Base-by-base conservation (phyloP, 345 rosid species). In the Rhodamnia argentea region DNA sequence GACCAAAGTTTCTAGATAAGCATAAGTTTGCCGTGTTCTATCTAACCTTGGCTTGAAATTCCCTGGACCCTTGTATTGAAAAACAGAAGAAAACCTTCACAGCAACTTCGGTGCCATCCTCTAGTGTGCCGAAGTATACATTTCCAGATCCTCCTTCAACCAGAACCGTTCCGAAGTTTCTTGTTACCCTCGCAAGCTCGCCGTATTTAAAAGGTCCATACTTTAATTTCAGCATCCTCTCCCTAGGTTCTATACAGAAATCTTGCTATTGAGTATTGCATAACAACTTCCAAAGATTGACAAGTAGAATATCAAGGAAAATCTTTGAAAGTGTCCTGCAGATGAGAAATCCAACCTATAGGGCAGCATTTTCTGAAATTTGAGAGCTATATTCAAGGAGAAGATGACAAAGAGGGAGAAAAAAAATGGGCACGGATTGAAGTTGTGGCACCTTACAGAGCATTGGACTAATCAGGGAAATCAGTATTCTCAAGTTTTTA, bases 121-220 rank as follows among this genome's bases (percentile, higher is more conserved):
- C 64, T 18, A 88, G 83, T 22, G 27, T 12, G 29, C 89, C 86
- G 6, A 83, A 53, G 54, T 83, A 88, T 44, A 83, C 87, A 7
- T 58, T 83, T 76, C 87, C 89, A 14, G 86, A 85, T 50, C 84
- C 86, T 64, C 89, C 89, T 57, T 59, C 82, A 8, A 87, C 88
- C 29, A 88, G 85, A 58, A 32, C 86, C 27, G 7, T 86, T 29
- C 26, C 83, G 4, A 88, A 86, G 51, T 88, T 86, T 24, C 84
- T 60, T 0, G 86, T 88, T 14, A 83, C 60, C 13, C 11, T 58
- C 4, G 60, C 84, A 23, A 86, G 12, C 16, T 88, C 88, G 14
- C 76, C 27, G 50, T 83, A 88, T 16, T 83, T 16, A 26, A 75
- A 85, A 18, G 84, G 55, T 76, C 84, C 27, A 40, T 76, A n/a